Base-by-base conservation (phyloP, 768 basidiomycete genomes). In the Tephrocybe sp. region DNA sequence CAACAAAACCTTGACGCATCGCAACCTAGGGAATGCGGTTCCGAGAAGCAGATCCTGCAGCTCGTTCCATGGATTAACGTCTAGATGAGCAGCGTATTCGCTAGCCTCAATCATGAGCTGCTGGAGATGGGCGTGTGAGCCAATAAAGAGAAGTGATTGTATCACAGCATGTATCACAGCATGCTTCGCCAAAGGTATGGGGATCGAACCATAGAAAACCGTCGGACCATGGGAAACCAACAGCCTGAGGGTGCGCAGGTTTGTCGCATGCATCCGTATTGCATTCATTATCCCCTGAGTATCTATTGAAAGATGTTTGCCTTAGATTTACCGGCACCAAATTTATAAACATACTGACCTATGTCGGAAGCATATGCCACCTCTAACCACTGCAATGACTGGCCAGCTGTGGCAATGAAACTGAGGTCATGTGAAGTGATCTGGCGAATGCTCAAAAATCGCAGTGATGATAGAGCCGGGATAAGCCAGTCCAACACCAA, bases 381-480 rank as follows among this genome's bases (percentile, higher is more conserved):
- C 36, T 45, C 43, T 11, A 53, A 44, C 30, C 41, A n/a, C 30
- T 40, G 45, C 26, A 53, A 42, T 21, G 51, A 28, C 21, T 32
- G 24, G 24, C 51, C 45, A 34, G 51, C 51, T 20, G 37, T 44
- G 34, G 40, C 28, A 28, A 47, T 41, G 23, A 34, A 42, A 17
- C 17, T 53, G 15, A 18, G 45, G 30, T 23, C 2, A 12, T 12
- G 6, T 4, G 48, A 11, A 12, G 4, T 20, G 11, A 11, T 34
- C 26, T 11, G 5, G 1, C 12, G 17, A 21, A 45, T 30, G 39
- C 30, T 47, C 26, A 53, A 48, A 11, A 6, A 30, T 40, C 24
- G 36, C 45, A 53, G 44, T 23, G 45, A 53, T 15, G 45, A 53
- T 18, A 53, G 51, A 47, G 51, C 51, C 26, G 51, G 44, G 25